Base-by-base conservation (phyloP, 2,329 filamentous ascomycete species). In the Nigrospora sphaerica region DNA sequence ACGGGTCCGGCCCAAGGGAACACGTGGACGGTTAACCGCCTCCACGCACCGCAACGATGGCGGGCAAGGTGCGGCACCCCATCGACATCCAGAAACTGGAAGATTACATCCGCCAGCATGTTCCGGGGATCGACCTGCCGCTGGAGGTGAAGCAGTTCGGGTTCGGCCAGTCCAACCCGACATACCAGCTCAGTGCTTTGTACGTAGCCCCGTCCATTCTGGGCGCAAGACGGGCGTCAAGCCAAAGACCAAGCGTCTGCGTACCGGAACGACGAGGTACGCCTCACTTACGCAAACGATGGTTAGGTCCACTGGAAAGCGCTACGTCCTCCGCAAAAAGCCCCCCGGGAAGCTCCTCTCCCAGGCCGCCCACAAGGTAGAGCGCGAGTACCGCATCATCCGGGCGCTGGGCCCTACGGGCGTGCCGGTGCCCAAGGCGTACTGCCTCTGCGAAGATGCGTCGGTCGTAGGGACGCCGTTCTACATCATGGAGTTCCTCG, bases 161-260 rank as follows among this genome's bases (percentile, higher is more conserved):
- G 58, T 97, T 95, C 64, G 93, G 93, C 49, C 93, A 97, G 70
- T 95, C 89, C 48, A 98, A 97, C 64, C 93, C 93, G 38, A 98
- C 93, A 3, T 98, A 97, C 70, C 88, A 92, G 60, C 76, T 97
- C 61, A 95, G 83, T 13, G 83, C 83, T 12, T 13, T 23, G 40
- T 42, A 42, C 19, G 40, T 6, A 13, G 2, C 40, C 23, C 23
- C 23, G 23, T 28, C 23, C 4, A 13, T 12, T n/a, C 13, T 18
- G 6, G 12, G 44, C 23, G 10, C 23, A 28, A 28, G 23, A 9
- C 23, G 23, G 23, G 23, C 23, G 23, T 28, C 23, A 28, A 9
- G 23, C 23, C 23, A 10, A 28, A 28, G 23, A 28, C 23, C 23
- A 28, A 28, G 23, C 7, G 23, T 28, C 4, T 28, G 7, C 7